Base-by-base conservation (phyloP, 257 asterid species). In the Leptodermis oblonga region DNA sequence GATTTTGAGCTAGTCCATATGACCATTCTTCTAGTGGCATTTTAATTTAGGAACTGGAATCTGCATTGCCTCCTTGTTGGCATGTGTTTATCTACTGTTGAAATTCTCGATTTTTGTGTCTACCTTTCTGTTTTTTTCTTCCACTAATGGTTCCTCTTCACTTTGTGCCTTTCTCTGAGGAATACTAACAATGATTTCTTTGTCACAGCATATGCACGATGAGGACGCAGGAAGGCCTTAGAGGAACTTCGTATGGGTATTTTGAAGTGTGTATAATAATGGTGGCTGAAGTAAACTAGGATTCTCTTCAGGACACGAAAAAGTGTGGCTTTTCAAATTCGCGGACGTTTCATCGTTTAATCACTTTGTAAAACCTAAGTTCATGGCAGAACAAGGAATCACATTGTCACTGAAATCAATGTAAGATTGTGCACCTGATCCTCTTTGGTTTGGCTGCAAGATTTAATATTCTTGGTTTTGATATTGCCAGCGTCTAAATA, bases 161-260 rank as follows among this genome's bases (percentile, higher is more conserved):
- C 41, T 22, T n/a, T 4, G 22, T n/a, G 4, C 10, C 41, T 9
- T 23, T 17, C 15, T 43, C 11, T 28, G 30, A 1, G 25, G 10
- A 22, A 13, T 23, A 30, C 5, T 82, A 52, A 79, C 73, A 25
- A 10, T 14, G 70, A 31, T 64, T n/a, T 62, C 53, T 67, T 76
- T 56, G 72, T 85, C 70, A 73, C 95, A 90, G 95, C 92, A 90
- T 81, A 84, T 90, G 97, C 97, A 88, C 80, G 97, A 91, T 62
- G 96, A 91, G 68, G 97, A 91, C 70, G 91, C 95, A 62, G 95
- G 92, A 65, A 85, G 93, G 77, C 96, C 97, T 6, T 62, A 84
- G 55, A 82, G 95, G 74, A 91, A 91, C 73, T 91, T 84, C 69
- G 25, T 77, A 23, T 82, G 73, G 77, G 73, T 74, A 31, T 65